Conservation (phyloP, 345 rosid species). For the Syzygium aromaticum region DNA sequence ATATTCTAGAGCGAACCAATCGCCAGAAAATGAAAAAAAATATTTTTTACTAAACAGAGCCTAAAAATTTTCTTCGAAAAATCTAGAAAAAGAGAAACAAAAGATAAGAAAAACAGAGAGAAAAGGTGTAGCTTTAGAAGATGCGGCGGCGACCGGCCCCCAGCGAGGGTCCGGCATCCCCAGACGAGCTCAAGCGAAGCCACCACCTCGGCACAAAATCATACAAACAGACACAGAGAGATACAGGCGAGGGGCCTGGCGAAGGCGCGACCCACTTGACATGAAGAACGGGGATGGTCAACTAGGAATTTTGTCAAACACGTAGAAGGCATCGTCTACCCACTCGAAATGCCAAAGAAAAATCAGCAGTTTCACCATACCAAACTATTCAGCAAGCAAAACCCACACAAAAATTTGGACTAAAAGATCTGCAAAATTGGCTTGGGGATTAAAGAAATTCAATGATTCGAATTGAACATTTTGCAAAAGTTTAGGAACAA, state of each 20-base stretch:
- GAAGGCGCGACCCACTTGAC: too few relatives aligned
- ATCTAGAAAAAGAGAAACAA: not conserved
- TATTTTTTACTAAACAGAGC: too few relatives aligned
- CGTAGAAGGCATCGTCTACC: not conserved
- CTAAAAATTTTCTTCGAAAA: not conserved
- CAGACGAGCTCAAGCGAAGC: not conserved
- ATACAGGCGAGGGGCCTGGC: too few relatives aligned
- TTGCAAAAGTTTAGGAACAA: not conserved
- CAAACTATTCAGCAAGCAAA: not conserved
- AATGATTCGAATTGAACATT: not conserved
- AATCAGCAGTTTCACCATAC: not conserved
- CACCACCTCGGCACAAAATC: not conserved
- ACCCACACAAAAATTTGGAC: not conserved
- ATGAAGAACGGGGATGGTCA: not conserved
- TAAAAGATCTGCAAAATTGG: not conserved
- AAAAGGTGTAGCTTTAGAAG: not conserved
- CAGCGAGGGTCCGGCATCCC: rapidly evolving
- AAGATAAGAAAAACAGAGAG: not conserved
- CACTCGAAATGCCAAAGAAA: not conserved
- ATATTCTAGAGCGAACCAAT: too few relatives aligned
- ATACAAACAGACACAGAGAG: not conserved
- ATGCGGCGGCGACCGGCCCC: not conserved
- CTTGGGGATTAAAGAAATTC: not conserved
- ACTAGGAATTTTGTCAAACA: not conserved
- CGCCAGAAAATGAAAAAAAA: too few relatives aligned